phyloP scores from a whole-genome alignment of 305 asterid species.

The Solanum aculeatissimum region DNA sequence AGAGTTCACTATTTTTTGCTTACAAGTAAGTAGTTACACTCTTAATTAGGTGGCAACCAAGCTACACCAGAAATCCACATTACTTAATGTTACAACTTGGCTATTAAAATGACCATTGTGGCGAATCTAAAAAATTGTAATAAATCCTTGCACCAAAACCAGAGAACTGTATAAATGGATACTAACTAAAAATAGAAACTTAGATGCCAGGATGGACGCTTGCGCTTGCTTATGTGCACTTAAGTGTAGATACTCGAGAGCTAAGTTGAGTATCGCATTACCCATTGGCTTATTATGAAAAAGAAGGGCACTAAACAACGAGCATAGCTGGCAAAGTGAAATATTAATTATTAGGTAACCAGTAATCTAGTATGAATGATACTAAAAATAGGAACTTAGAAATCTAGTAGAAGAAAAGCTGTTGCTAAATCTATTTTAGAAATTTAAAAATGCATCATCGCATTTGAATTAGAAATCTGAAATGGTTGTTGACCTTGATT shows the following conservation, averaged over 20 bases:
- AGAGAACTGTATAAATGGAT: not conserved
- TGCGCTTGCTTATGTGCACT: not conserved
- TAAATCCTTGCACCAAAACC: not conserved
- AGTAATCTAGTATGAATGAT: not conserved
- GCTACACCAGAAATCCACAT: not conserved
- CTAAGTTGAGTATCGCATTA: not conserved
- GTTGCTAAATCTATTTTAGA: not conserved
- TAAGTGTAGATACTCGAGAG: not conserved
- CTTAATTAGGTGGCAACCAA: not conserved
- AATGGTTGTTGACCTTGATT: not conserved
- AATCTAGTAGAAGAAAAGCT: not conserved
- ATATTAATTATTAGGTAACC: not conserved
- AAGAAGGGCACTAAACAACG: not conserved
- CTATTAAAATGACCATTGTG: not conserved
- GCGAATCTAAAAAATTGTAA: not conserved
- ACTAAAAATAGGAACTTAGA: not conserved
- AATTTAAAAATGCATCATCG: not conserved
- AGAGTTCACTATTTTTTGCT: not conserved
- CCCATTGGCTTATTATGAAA: not conserved
- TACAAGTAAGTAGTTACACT: not conserved
- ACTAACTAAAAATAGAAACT: too few species aligned
- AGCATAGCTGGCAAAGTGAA: not conserved
- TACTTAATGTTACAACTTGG: not conserved
- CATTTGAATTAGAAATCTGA: not conserved
- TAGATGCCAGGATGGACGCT: not conserved